Evolutionary conservation across 352 stramenopile genomes (phyloP).

Genomic region (Stephanocyclus meneghinianus): DNA sequence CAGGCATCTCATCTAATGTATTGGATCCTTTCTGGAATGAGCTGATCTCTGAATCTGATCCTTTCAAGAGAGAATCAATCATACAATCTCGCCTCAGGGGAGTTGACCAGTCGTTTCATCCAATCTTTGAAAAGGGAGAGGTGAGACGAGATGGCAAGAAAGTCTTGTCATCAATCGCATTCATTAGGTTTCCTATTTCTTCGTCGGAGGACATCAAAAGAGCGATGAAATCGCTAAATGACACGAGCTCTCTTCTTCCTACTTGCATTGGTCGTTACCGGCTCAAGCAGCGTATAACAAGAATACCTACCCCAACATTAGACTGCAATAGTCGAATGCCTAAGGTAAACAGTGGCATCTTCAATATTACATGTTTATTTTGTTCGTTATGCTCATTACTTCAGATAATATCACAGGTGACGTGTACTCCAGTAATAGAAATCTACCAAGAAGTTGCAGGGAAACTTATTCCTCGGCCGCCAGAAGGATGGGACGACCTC

Average conservation of each 20-base stretch:
- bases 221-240: slow-evolving; percentile 24
- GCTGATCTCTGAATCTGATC: slow-evolving; percentile 35
- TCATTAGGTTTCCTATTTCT: slow-evolving; percentile 33
- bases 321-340: slow-evolving; percentile 4
- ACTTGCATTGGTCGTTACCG: slow-evolving; percentile 71
- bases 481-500: slow-evolving; percentile 82
- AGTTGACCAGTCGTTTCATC: slow-evolving; percentile 3
- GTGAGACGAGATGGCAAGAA: slow-evolving; percentile 39
- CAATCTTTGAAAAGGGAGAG: slow-evolving; percentile 15
- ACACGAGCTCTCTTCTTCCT: slow-evolving; percentile 49
- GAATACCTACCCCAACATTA: not conserved
- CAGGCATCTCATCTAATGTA: not conserved
- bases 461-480: slow-evolving; percentile 67
- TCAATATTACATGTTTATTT: not conserved
- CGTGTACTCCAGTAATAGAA: slow-evolving; percentile 48
- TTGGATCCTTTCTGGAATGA: slow-evolving; percentile 40
- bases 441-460: slow-evolving; percentile 70
- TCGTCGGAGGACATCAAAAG: slow-evolving; percentile 9
- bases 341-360: slow-evolving; percentile 12
- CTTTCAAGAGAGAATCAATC: slow-evolving; percentile 30
- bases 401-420: not conserved
- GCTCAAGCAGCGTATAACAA: slow-evolving; percentile 41
- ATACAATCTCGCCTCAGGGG: slow-evolving; percentile 26
- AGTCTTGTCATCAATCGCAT: slow-evolving; percentile 38
- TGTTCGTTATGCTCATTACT: not conserved